Conservation (phyloP, 2,329 filamentous ascomycete species). For the Talaromyces sp. region DNA sequence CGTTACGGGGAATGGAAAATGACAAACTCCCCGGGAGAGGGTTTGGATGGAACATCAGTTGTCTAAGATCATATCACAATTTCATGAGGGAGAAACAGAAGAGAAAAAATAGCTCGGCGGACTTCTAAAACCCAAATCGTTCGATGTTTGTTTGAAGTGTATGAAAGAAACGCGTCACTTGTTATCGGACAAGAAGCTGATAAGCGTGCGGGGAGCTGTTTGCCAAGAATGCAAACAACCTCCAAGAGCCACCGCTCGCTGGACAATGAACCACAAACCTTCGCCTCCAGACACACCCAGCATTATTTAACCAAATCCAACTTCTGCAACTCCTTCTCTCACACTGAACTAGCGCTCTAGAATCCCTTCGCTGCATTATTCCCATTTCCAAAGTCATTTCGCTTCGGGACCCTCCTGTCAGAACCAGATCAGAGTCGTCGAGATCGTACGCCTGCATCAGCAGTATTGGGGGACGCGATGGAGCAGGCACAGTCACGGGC, state of each 20-base stretch:
- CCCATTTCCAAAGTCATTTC: background rate
- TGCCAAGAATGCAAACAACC: background rate
- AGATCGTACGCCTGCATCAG: background rate
- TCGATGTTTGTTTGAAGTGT: background rate
- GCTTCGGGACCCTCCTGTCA: background rate
- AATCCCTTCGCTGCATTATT: background rate
- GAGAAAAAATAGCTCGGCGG: no score
- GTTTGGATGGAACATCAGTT: no score
- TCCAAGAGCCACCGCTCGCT: background rate
- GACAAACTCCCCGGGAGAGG: no score
- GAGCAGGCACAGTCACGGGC: slow-evolving; percentile 47
- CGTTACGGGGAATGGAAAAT: no score
- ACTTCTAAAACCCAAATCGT: background rate
- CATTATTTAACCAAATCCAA: background rate
- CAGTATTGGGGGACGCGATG: slow-evolving; percentile 26
- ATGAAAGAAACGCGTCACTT: background rate
- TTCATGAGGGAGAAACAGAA: no score
- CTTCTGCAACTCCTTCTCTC: background rate
- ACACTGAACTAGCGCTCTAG: background rate
- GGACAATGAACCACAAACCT: background rate
- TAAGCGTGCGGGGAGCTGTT: background rate
- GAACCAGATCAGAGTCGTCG: background rate
- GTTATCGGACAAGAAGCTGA: background rate
- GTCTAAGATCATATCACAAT: no score
- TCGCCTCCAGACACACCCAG: background rate